These are phyloP conservation scores for Alisma plantagoaquatica DNA, from an alignment of 106 monocot genomes.

Conservation along the genomic window DNA sequence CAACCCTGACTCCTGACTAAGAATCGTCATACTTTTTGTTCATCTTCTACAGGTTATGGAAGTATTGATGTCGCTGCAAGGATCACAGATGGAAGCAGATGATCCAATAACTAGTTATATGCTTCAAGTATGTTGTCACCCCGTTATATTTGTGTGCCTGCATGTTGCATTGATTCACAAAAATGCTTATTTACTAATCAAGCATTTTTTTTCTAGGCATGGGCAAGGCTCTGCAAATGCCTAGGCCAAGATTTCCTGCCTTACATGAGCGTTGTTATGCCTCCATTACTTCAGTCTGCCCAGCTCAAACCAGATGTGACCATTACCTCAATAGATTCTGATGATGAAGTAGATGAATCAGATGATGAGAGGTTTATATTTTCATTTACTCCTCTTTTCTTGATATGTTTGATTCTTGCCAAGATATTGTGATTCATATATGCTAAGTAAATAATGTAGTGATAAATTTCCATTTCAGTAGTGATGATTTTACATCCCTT, in stretches of 20 bases:
- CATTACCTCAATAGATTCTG: conserved; percentile 84
- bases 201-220: conserved; percentile 40
- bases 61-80: conserved; percentile 92
- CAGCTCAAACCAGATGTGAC: conserved; percentile 98
- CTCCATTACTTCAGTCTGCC: conserved; percentile 91
- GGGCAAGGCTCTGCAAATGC: conserved; percentile 98
- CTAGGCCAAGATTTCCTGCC: conserved; percentile 97
- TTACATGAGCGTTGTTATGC: conserved; percentile 98
- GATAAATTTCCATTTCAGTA: no score
- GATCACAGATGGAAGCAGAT: conserved; percentile 82
- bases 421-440: no score
- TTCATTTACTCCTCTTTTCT: not conserved
- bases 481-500: no score
- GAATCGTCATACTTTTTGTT: no score
- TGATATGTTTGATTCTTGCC: not conserved
- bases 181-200: not conserved
- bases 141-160: no score
- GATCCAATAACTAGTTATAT: conserved; percentile 97
- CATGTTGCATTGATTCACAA: not conserved
- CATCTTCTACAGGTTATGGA: conserved; percentile 99
- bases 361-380: conserved; percentile 78
- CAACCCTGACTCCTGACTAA: no score
- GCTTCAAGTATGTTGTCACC: conserved; percentile 57
- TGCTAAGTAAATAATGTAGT: no score
- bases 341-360: conserved; percentile 77